Evolutionary conservation across 1,284 basidiomycete species (phyloP), one percentile per base, ranked within the genome.

Genomic region (Pascua sp.): DNA sequence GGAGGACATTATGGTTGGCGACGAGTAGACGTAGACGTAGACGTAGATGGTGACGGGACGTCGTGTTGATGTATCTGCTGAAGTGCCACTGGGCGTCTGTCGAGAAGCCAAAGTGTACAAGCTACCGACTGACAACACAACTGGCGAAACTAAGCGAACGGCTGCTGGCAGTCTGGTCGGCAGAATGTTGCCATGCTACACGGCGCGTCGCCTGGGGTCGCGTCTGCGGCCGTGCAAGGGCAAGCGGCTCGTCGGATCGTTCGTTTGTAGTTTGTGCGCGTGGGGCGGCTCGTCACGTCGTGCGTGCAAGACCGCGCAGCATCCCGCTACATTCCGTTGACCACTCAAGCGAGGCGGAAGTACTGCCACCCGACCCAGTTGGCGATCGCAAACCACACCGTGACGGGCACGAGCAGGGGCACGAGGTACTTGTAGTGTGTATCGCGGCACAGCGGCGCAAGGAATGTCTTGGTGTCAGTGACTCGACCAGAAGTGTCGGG

Each of bases 281-380:
- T n/a, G n/a, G n/a, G n/a, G n/a, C n/a, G n/a, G n/a, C n/a, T n/a
- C n/a, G n/a, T n/a, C n/a, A n/a, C n/a, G n/a, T n/a, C n/a, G n/a
- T n/a, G n/a, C n/a, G n/a, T n/a, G n/a, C 7, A 32, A 7, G 24
- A 32, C 7, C 3, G 24, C 24, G 24, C 24, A 32, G 24, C 7
- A 32, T 7, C 7, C 24, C 24, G 24, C 24, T 32, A 32, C 24
- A 32, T 32, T 32, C 24, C 24, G 24, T 32, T 7, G 24, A 32
- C 4, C 41, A 8, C 36, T 41, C 16, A 59, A 2, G 90, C 90
- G 74, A 91, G 91, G 47, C 87, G 85, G 74, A 90, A 95, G 75
- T 90, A 94, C 73, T 93, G 90, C 91, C 91, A 95, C 47, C 91
- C 91, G 42, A 92, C 90, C 93, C 93, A 97, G 69, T 96, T 96